Evolutionary conservation across 805 yeast species (phyloP), one percentile per base, ranked within the genome.

Genomic region (Blastobotrys mokoenaii): DNA sequence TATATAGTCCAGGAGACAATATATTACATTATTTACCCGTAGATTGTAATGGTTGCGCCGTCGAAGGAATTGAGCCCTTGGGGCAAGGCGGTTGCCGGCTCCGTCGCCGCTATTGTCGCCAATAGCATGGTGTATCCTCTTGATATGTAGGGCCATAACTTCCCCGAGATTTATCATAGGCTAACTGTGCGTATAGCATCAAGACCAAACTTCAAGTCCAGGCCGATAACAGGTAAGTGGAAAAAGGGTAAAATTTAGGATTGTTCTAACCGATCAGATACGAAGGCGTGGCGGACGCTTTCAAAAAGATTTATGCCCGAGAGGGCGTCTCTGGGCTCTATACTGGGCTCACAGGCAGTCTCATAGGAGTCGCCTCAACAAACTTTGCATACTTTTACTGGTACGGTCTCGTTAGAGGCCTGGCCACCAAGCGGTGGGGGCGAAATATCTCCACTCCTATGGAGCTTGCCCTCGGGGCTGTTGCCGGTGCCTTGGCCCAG

Each of bases 351-450:
- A 64, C 76, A 2, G 79, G 88, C 1, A 75, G 84, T 1, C 64
- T 84, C 36, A 56, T 80, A 15, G 87, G 88, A 2, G 76, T 80
- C 9, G 88, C 89, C 1, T 77, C 83, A 7, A 85, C 84, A 58
- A 82, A 81, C 54, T 86, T 86, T 59, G 80, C 86, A 27, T 86
- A 86, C 63, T 86, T 86, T 62, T 86, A 84, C 64, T 86, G 94
- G 93, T 86, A 86, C 63, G 80, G 88, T 3, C 65, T 83, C 35
- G 78, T 84, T 14, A 76, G 85, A 50, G 46, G 44, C 2, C 27
- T 46, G 10, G 45, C 43, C 2, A 40, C 57, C 17, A 30, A 22
- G 11, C 43, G 43, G 4, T 39, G 46, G 43, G 17, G 53, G 52
- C 22, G 16, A 18, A 17, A 25, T 8, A 64, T 71, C 32, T 68